These are phyloP conservation scores for Gliomastix tumulicola DNA, from an alignment of 2,329 filamentous ascomycete species.

Conservation along the genomic window DNA sequence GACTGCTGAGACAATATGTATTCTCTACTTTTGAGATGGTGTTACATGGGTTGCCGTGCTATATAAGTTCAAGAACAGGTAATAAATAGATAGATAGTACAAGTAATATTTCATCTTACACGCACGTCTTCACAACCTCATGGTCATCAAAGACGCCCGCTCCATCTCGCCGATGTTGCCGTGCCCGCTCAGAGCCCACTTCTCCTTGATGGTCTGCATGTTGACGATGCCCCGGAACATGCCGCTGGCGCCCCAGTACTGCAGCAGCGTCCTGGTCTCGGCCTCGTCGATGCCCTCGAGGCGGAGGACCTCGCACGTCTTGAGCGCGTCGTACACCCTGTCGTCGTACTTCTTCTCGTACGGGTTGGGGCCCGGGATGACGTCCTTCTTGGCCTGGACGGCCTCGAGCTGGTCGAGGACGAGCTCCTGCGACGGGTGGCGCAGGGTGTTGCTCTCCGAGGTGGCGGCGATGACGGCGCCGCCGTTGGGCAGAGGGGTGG, in stretches of 20 bases:
- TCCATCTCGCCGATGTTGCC: constrained; percentile 85
- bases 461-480: constrained; percentile 72
- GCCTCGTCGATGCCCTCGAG: constrained; percentile 63
- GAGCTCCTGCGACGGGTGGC: constrained; percentile 60
- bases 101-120: constrained; percentile 4
- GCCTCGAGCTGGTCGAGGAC: constrained; percentile 53
- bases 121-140: constrained; percentile 29
- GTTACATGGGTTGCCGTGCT: neutral
- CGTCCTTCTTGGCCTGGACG: constrained; percentile 22
- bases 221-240: constrained; percentile 65
- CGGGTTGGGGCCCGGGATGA: constrained; percentile 38
- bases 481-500: constrained; percentile 56
- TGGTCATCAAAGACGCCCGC: constrained; percentile 47
- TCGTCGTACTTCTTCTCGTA: constrained; percentile 51
- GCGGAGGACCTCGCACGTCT: constrained; percentile 43
- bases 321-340: constrained; percentile 45
- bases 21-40: neutral
- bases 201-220: constrained; percentile 66
- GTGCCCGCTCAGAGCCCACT: constrained; percentile 76
- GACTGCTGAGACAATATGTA: too few species aligned
- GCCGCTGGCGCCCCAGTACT: constrained; percentile 89
- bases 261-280: constrained; percentile 75
- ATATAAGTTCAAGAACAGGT: neutral
- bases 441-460: constrained; percentile 62
- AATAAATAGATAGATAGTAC: constrained; percentile 1